phyloP scores from a whole-genome alignment of 768 basidiomycete genomes.

The Trametes coccinea region DNA sequence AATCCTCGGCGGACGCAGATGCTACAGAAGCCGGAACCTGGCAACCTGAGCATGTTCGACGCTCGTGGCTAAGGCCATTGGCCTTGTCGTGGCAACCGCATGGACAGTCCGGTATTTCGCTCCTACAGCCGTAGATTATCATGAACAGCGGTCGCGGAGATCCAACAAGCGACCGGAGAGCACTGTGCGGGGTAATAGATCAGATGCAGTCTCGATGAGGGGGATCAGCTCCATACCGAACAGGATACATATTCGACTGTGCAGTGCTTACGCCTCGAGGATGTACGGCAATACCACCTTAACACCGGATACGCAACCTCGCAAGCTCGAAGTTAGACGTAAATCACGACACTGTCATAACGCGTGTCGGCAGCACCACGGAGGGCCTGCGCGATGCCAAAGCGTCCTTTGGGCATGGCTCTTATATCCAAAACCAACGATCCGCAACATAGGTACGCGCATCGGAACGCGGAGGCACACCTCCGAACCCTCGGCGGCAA shows the following conservation, averaged over 20 bases:
- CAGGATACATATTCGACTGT: background rate
- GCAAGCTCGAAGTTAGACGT: conserved; percentile 1
- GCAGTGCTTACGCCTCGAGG: background rate
- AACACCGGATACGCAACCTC: background rate
- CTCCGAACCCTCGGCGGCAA: conserved; percentile 1
- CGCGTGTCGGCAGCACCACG: background rate
- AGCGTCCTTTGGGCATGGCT: background rate
- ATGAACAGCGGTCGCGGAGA: background rate
- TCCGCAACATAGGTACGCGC: conserved; percentile 6
- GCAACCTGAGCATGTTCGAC: background rate
- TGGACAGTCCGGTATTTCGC: background rate
- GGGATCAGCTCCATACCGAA: background rate
- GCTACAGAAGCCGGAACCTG: background rate
- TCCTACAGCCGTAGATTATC: background rate
- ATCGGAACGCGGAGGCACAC: conserved; percentile 15
- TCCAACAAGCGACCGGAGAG: background rate
- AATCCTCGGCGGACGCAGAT: background rate
- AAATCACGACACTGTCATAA: background rate
- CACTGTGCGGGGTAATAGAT: background rate
- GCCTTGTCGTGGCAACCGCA: conserved; percentile 4
- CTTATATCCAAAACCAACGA: conserved; percentile 18
- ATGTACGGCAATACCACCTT: conserved; percentile 10
- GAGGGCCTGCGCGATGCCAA: background rate
- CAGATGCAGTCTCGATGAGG: background rate
- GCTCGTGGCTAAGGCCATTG: background rate